phyloP scores from a whole-genome alignment of 2,329 filamentous ascomycete genomes.

The Daldinia sp. region DNA sequence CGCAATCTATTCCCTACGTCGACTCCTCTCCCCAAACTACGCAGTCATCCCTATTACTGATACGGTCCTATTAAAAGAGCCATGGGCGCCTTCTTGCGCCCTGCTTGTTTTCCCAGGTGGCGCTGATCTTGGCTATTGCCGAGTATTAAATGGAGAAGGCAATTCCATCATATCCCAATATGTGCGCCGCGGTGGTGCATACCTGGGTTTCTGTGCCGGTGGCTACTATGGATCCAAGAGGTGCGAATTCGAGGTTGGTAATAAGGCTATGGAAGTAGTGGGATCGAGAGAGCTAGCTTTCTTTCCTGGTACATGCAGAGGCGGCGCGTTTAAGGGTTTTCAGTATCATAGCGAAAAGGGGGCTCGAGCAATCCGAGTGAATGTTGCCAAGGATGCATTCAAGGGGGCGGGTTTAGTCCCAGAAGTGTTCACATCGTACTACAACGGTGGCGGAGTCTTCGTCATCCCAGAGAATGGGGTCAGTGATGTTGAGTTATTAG shows the following conservation, averaged over 20 bases:
- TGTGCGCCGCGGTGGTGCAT: constrained; percentile 83
- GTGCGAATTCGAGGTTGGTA: constrained; percentile 93
- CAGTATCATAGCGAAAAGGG: constrained; percentile 89
- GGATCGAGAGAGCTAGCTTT: constrained; percentile 86
- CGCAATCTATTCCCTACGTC: constrained; percentile 84
- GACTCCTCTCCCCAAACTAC: constrained; percentile 88
- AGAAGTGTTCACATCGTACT: constrained; percentile 77
- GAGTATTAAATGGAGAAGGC: constrained; percentile 84
- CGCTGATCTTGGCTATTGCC: constrained; percentile 92
- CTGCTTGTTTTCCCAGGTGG: constrained; percentile 92
- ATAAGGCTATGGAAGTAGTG: constrained; percentile 81
- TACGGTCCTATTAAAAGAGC: constrained; percentile 83
- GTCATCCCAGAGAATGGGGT: constrained; percentile 71
- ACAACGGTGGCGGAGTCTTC: constrained; percentile 94
- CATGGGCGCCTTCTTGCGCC: constrained; percentile 87
- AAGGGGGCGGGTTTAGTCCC: constrained; percentile 58
- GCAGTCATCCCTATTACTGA: constrained; percentile 88
- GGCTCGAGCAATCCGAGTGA: constrained; percentile 74
- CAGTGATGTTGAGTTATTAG: constrained; percentile 80
- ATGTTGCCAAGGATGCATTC: constrained; percentile 69
- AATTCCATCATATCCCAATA: constrained; percentile 86
- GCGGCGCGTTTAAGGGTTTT: constrained; percentile 88
- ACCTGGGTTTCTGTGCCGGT: constrained; percentile 92
- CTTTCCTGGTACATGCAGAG: constrained; percentile 86
- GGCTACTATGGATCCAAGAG: constrained; percentile 85